Conservation (phyloP, 2,329 filamentous ascomycete genomes). For the Parastagonospora nodorum region DNA sequence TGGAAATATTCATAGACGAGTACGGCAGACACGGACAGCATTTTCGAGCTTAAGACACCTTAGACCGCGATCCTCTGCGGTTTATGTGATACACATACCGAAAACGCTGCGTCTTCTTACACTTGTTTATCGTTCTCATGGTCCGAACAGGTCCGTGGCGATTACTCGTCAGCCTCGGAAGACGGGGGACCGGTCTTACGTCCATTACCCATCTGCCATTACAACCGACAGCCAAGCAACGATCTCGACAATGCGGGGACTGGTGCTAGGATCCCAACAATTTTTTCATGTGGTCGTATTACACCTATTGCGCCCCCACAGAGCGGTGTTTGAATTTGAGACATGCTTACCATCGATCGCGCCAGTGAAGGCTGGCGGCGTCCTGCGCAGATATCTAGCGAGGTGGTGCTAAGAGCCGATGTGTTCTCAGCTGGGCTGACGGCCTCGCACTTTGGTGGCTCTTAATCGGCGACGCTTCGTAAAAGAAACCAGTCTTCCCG, state of each 20-base stretch:
- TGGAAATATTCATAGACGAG: neutral
- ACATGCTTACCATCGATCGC: slow-evolving; percentile 10
- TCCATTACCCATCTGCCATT: slow-evolving; percentile 31
- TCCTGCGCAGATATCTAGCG: slow-evolving; percentile 11
- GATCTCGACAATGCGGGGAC: slow-evolving; percentile 18
- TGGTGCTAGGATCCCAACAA: slow-evolving; percentile 26
- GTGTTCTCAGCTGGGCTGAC: slow-evolving; percentile 15
- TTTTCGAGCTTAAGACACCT: neutral
- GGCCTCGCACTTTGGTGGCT: slow-evolving; percentile 29
- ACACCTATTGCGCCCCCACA: slow-evolving; percentile 9
- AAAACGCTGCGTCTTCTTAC: neutral
- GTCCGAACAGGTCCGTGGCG: slow-evolving; percentile 25
- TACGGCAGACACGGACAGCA: neutral
- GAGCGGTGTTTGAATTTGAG: slow-evolving; percentile 23
- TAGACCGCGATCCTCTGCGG: no score
- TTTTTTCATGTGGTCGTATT: slow-evolving; percentile 19
- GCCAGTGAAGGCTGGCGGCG: slow-evolving; percentile 8
- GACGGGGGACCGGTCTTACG: slow-evolving; percentile 37
- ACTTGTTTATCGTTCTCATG: neutral
- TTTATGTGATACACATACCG: no score
- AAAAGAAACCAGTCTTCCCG: slow-evolving; percentile 32
- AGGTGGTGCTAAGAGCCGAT: slow-evolving; percentile 9
- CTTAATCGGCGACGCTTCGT: slow-evolving; percentile 32
- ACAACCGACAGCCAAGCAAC: slow-evolving; percentile 22
- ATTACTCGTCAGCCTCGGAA: slow-evolving; percentile 38